Percentiles rank a stretch among this genome's conserved stretches.
Conservation (phyloP, 768 basidiomycete species). For the Psilocybe subaeruginosa region DNA sequence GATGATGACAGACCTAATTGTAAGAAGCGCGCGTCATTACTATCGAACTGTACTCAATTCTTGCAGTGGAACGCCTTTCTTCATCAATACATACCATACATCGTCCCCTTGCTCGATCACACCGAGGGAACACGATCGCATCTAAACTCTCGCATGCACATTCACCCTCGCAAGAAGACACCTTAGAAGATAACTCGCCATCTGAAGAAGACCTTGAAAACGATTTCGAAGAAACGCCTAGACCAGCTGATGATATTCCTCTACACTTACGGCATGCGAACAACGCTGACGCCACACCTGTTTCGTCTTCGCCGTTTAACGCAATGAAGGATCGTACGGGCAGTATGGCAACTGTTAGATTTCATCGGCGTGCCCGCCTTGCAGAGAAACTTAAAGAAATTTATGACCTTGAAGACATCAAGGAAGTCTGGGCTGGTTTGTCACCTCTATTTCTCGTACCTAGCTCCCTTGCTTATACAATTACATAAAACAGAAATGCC, state of each 20-base stretch:
- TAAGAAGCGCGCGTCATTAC: constrained; percentile 14
- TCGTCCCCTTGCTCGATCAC: constrained; percentile 74
- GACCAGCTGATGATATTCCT: constrained; percentile 29
- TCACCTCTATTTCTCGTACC: constrained; percentile 9
- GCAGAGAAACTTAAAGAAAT: constrained; percentile 90
- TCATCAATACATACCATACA: constrained; percentile 91
- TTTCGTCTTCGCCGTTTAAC: constrained; percentile 20
- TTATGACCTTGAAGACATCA: constrained; percentile 79
- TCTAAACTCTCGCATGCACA: constrained; percentile 21
- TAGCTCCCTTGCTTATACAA: constrained; percentile 8
- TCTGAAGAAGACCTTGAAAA: constrained; percentile 36
- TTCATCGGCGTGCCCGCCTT: constrained; percentile 69
- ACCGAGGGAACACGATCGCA: constrained; percentile 37
- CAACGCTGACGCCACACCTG: constrained; percentile 1
- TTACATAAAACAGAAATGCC: constrained; percentile 70
- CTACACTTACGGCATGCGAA: constrained; percentile 4
- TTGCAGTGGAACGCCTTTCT: constrained; percentile 54
- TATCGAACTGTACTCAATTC: not conserved
- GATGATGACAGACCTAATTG: constrained; percentile 60
- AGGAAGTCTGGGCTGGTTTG: constrained; percentile 84
- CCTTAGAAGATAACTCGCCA: constrained; percentile 19
- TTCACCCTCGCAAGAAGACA: constrained; percentile 31
- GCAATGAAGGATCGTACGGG: constrained; percentile 46
- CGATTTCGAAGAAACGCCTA: constrained; percentile 64
- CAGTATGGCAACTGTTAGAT: constrained; percentile 74